Evolutionary conservation across 345 rosid genomes (phyloP).

Genomic region (Eucalyptus guilfoylei): DNA sequence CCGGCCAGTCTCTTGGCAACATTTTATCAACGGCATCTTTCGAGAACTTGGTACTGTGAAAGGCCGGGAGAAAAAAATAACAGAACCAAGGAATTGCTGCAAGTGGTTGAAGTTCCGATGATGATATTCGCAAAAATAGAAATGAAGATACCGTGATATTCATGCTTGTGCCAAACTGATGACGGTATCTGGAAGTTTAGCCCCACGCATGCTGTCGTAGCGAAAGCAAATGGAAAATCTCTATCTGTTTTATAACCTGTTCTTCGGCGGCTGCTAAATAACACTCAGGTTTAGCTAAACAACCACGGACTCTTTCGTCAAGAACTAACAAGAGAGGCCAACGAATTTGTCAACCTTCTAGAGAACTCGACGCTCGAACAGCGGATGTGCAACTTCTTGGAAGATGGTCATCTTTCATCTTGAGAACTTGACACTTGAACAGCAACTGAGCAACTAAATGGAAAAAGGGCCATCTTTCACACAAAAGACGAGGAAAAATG

Average conservation of each 20-base stretch:
- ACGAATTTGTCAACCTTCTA: neutral
- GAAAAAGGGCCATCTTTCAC: neutral
- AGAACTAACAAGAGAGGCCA: neutral
- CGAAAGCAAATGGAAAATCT: neutral
- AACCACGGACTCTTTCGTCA: neutral
- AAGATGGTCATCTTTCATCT: neutral
- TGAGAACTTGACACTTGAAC: neutral
- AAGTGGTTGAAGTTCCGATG: neutral
- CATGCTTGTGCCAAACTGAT: neutral
- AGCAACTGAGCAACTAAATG: neutral
- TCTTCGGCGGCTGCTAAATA: neutral
- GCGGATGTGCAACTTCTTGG: neutral
- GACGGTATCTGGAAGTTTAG: neutral
- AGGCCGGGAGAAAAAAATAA: neutral
- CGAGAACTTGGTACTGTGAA: neutral
- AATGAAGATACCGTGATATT: neutral
- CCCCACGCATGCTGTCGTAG: neutral
- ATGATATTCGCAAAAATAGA: neutral
- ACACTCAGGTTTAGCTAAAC: neutral
- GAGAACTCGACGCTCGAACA: neutral
- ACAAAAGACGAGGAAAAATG: neutral
- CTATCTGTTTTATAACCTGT: neutral
- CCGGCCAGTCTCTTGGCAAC: neutral
- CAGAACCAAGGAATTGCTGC: neutral
- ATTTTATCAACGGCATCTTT: neutral